A percentile compares a stretch with the other conserved stretches of the same genome.
phyloP scores from a whole-genome alignment of 1,284 basidiomycete species.

The Cryptococcus wingfieldii region DNA sequence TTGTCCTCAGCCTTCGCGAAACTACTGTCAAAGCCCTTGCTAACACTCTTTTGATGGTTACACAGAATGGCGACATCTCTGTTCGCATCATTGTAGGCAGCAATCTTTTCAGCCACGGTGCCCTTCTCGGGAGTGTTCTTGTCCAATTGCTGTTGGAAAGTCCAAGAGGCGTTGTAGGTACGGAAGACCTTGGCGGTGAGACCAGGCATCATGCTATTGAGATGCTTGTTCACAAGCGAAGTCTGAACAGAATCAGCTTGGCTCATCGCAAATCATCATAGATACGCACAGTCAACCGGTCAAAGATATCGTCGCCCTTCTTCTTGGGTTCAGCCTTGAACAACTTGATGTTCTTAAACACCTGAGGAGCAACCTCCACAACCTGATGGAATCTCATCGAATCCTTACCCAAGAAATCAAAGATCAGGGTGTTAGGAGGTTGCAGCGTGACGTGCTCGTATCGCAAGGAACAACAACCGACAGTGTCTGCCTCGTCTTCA shows the following conservation, averaged over 20 bases:
- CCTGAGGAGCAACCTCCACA: slow-evolving; percentile 77
- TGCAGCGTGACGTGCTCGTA: slow-evolving; percentile 91
- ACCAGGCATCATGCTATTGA: slow-evolving; percentile 88
- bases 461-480: slow-evolving; percentile 92
- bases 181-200: slow-evolving; percentile 97
- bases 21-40: slow-evolving; percentile 83
- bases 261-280: neutral
- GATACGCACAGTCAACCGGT: slow-evolving; percentile 73
- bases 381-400: slow-evolving; percentile 93
- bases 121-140: slow-evolving; percentile 69
- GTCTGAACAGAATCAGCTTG: slow-evolving; percentile 56
- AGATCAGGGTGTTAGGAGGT: slow-evolving; percentile 73
- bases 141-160: slow-evolving; percentile 77
- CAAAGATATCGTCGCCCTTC: slow-evolving; percentile 85
- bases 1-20: slow-evolving; percentile 90
- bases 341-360: slow-evolving; percentile 84
- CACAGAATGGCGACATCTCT: slow-evolving; percentile 91
- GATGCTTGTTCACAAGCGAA: slow-evolving; percentile 76
- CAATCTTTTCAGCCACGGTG: slow-evolving; percentile 83
- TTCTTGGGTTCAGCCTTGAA: slow-evolving; percentile 86
- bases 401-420: slow-evolving; percentile 97
- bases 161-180: slow-evolving; percentile 95
- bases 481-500: slow-evolving; percentile 94
- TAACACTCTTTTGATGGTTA: slow-evolving; percentile 92
- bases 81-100: slow-evolving; percentile 92